Evolutionary conservation across 2,329 filamentous ascomycete genomes (phyloP).

Genomic region (Tolypocladium guangdongense): DNA sequence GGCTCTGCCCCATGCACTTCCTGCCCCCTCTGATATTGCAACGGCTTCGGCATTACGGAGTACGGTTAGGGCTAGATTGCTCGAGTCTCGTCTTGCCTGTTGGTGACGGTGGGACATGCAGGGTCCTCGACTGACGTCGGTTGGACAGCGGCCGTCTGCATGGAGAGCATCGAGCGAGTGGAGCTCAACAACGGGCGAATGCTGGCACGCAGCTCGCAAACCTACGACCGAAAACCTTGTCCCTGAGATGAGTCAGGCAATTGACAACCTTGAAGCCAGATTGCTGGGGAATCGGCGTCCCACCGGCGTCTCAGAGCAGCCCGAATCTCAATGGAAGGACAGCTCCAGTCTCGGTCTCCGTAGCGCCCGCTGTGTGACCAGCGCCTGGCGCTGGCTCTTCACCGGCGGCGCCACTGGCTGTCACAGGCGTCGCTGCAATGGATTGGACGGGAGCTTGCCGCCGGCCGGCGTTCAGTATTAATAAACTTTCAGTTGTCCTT

Average conservation of each 20-base stretch:
- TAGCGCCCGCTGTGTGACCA: not conserved
- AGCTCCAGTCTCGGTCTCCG: not conserved
- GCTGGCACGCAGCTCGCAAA: not conserved
- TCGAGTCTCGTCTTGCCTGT: not conserved
- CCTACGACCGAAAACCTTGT: not conserved
- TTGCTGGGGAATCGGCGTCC: not conserved
- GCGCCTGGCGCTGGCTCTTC: not conserved
- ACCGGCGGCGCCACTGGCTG: not conserved
- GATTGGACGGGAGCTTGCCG: not conserved
- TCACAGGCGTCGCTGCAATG: not conserved
- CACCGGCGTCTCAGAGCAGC: not conserved
- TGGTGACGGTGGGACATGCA: not conserved
- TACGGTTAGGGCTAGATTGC: not conserved
- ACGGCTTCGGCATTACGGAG: not conserved
- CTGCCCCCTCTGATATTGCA: not conserved
- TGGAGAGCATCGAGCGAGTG: not conserved
- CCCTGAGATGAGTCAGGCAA: not conserved
- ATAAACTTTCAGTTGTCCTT: not conserved
- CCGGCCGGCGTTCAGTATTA: not conserved
- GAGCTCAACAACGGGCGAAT: not conserved
- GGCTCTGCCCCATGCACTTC: not conserved
- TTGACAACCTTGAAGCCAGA: not conserved
- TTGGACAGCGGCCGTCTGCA: not conserved
- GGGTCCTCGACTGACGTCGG: constrained; percentile 1
- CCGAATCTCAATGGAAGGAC: not conserved